These are phyloP conservation scores for Mucor circinelloides DNA, from an alignment of 371 early-diverging fungal species.

Conservation along the genomic window DNA sequence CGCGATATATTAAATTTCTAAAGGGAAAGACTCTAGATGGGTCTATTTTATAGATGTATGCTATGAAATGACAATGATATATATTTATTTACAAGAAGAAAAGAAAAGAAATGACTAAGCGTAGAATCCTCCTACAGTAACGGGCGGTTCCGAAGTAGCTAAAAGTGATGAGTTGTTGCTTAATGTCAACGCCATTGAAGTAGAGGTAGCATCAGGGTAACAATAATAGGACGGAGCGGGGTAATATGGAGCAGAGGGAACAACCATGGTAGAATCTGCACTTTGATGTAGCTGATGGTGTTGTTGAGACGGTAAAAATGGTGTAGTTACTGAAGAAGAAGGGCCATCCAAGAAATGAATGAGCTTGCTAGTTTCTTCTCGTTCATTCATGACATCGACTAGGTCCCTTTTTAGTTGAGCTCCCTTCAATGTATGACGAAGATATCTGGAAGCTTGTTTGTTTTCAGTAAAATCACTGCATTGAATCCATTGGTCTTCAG, in stretches of 20 bases:
- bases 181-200: not conserved
- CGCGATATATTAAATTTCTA: not conserved
- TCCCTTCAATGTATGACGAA: constrained; percentile 64
- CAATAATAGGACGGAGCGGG: not conserved
- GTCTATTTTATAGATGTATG: not conserved
- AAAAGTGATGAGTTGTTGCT: not conserved
- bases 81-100: not conserved
- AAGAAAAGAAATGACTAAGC: not conserved
- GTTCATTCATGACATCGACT: constrained; percentile 21
- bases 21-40: not conserved
- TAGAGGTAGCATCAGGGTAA: not conserved
- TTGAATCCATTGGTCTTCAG: constrained; percentile 50
- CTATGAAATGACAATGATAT: not conserved
- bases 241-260: not conserved
- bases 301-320: not conserved
- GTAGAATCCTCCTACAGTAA: not conserved
- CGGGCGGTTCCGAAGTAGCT: not conserved
- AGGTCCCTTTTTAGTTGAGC: constrained; percentile 53
- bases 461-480: constrained; percentile 78
- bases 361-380: constrained; percentile 28
- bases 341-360: constrained; percentile 29
- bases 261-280: not conserved
- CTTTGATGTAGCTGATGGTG: not conserved
- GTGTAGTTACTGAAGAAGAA: not conserved
- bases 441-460: constrained; percentile 65